These are phyloP conservation scores for Malus hybrid DNA, from an alignment of 331 rosid species.

Conservation along the genomic window DNA sequence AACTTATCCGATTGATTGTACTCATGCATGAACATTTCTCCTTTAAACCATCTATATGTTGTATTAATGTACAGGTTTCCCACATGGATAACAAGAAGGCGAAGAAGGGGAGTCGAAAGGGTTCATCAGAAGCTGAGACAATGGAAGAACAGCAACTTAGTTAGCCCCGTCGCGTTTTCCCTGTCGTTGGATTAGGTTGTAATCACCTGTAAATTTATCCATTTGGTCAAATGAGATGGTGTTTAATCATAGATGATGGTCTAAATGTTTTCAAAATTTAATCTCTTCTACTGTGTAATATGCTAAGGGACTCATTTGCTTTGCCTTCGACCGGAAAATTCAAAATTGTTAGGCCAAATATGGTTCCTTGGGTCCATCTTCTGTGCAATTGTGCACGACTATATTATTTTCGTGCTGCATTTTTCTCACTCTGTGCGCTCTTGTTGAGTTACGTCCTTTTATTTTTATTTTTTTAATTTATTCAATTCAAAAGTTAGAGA, in stretches of 20 bases:
- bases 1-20: neutral
- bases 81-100: constrained; percentile 46
- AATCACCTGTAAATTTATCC: constrained; percentile 17
- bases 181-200: neutral
- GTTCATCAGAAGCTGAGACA: constrained; percentile 9
- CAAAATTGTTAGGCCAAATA: too few relatives aligned
- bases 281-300: neutral
- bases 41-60: neutral
- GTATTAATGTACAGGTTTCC: constrained; percentile 44
- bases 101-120: constrained; percentile 24
- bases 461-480: too few relatives aligned
- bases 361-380: too few relatives aligned
- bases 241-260: neutral
- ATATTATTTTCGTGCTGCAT: too few relatives aligned
- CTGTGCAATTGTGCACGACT: neutral
- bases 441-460: too few relatives aligned
- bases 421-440: too few relatives aligned
- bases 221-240: neutral
- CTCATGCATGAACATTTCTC: neutral
- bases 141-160: constrained; percentile 12
- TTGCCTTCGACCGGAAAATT: too few relatives aligned
- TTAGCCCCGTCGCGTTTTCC: neutral
- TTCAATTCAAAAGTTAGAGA: too few relatives aligned
- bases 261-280: neutral
- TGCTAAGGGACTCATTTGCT: neutral